Evolutionary conservation across 2,329 filamentous ascomycete genomes (phyloP).

Genomic region (Aspergillus floridensis): DNA sequence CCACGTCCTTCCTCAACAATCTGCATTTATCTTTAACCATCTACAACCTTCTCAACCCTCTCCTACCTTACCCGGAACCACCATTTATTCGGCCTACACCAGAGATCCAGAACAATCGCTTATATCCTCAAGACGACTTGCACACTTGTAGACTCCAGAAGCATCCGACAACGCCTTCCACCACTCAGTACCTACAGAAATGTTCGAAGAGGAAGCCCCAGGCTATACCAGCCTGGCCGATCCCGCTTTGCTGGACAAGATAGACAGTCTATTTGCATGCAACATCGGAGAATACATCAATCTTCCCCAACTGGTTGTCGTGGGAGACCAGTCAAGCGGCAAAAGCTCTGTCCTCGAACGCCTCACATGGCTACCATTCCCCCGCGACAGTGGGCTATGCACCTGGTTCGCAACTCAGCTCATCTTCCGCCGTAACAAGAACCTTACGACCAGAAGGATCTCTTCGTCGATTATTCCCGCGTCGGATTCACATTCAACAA

Average conservation of each 20-base stretch:
- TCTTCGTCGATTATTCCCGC: conserved; percentile 40
- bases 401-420: conserved; percentile 50
- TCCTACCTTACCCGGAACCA: no score
- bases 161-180: no score
- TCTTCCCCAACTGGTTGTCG: conserved; percentile 38
- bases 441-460: conserved; percentile 17
- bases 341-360: conserved; percentile 35
- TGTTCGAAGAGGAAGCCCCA: not conserved
- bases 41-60: no score
- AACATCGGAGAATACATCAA: conserved; percentile 34
- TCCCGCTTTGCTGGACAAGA: conserved; percentile 30
- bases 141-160: no score
- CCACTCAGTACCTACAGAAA: not conserved
- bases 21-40: no score
- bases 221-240: conserved; percentile 8
- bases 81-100: no score
- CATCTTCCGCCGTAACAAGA: conserved; percentile 36
- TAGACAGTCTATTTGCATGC: conserved; percentile 36
- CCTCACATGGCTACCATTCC: conserved; percentile 31
- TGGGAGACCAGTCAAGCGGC: conserved; percentile 44
- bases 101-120: no score
- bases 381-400: conserved; percentile 38
- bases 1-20: no score
- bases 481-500: conserved; percentile 19
- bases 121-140: no score